These are phyloP conservation scores for Przewalskia tangutica DNA, from an alignment of 257 asterid genomes.

Conservation along the genomic window DNA sequence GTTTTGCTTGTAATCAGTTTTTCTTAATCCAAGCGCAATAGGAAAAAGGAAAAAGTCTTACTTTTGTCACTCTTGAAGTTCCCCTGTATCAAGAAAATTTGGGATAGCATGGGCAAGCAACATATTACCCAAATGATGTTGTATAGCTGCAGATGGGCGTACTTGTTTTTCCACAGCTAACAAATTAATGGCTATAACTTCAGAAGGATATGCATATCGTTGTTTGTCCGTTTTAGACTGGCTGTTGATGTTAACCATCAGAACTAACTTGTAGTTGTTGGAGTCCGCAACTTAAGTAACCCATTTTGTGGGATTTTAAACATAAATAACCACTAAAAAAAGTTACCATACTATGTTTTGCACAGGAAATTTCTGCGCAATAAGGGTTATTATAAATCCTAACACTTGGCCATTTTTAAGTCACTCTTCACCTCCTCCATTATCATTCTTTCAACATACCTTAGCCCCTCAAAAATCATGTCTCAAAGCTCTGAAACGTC, in stretches of 20 bases:
- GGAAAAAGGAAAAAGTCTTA: not conserved
- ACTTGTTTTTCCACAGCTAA: not conserved
- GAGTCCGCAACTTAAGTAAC: too few relatives aligned
- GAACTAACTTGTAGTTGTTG: not conserved
- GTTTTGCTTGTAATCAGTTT: slow-evolving; percentile 1
- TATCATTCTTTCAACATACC: too few relatives aligned
- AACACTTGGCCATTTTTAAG: too few relatives aligned
- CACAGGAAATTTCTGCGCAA: too few relatives aligned
- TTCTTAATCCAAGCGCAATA: not conserved
- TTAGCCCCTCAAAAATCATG: too few relatives aligned
- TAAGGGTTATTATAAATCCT: too few relatives aligned
- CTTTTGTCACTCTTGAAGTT: not conserved
- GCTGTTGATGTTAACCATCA: not conserved
- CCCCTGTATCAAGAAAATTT: not conserved
- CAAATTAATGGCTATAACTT: not conserved
- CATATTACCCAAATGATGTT: not conserved
- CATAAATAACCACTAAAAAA: too few relatives aligned
- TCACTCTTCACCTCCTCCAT: too few relatives aligned
- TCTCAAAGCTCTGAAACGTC: too few relatives aligned
- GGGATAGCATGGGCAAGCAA: not conserved
- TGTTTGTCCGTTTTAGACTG: not conserved
- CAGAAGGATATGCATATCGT: not conserved
- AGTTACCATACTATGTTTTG: too few relatives aligned
- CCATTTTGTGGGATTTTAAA: too few relatives aligned
- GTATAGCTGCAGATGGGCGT: not conserved